Base-by-base conservation (phyloP, 352 stramenopile genomes). In the Phytophthora ramorum region DNA sequence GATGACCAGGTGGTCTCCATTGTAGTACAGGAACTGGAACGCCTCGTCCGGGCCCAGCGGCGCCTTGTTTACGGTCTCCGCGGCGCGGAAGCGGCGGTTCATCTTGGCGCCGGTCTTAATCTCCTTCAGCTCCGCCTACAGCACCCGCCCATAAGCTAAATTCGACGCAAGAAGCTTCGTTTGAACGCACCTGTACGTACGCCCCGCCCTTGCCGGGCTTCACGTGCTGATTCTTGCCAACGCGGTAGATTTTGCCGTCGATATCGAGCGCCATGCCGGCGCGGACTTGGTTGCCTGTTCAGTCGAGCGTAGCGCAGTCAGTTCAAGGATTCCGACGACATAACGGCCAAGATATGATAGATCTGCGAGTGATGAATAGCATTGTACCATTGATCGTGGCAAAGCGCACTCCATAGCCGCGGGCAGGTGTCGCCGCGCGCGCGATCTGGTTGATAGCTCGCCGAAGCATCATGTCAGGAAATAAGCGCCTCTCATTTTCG, bases 41-140 rank as follows among this genome's bases (percentile, higher is more conserved):
- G 69, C 73, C 58, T 92, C 71, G 48, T 94, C 86, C 1, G 78
- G 86, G 0, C 80, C 84, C 7, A 96, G 66, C 9, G 88, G 80
- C 10, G 86, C 88, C 72, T 96, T 94, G 53, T 81, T 78, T 24
- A 96, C 84, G 7, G 58, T 90, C 74, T 96, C 88, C 3, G 88
- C 85, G 5, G 88, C 83, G 20, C 88, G 86, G 66, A 96, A 95
- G 46, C 88, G 88, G 26, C 81, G 79, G 65, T 89, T 96, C 44
- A 84, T 93, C 74, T 91, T 95, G 74, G 71, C 79, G 57, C 88
- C 88, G 0, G 86, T 94, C 78, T 93, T 94, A 54, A 95, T 92
- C 66, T 96, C 88, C 67, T 92, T 94, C 17, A 96, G 66, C 48
- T 96, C 88, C 2, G 76, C 84, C 81, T 95, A 32, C 20, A 70